phyloP scores from a whole-genome alignment of 179 eudicot species.

The Gypsophila paniculata region DNA sequence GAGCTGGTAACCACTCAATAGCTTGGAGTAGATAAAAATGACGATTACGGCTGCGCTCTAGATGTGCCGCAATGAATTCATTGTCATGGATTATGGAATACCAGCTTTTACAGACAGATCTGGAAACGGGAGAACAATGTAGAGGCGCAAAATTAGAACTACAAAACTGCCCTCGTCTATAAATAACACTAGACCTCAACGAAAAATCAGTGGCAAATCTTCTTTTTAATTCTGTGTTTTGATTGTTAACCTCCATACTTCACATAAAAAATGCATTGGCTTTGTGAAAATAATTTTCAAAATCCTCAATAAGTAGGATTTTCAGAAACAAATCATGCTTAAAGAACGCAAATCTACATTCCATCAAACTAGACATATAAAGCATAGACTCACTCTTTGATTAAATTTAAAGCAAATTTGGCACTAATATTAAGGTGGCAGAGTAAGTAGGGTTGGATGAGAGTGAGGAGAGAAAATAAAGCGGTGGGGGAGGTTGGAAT shows the following conservation, averaged over 20 bases:
- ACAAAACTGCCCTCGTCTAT: neutral
- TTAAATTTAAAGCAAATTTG: too few relatives aligned
- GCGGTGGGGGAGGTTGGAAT: too few relatives aligned
- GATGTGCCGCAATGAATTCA: neutral
- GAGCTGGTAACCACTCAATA: neutral
- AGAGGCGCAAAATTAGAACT: neutral
- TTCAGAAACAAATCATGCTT: neutral
- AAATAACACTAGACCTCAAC: neutral
- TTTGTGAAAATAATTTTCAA: neutral
- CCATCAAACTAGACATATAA: too few relatives aligned
- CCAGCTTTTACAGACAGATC: constrained; percentile 3
- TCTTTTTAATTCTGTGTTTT: neutral
- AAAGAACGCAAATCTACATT: neutral
- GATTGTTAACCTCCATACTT: neutral
- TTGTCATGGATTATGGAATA: neutral
- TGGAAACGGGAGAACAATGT: neutral
- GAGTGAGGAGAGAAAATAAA: too few relatives aligned
- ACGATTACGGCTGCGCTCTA: constrained; percentile 4
- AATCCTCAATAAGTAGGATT: too few relatives aligned
- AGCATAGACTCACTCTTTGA: too few relatives aligned
- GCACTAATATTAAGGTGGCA: too few relatives aligned
- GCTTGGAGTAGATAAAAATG: constrained; percentile 9
- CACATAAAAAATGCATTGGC: neutral
- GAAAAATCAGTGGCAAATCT: neutral
- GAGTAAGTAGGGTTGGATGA: too few relatives aligned